Evolutionary conservation across 768 basidiomycete species (phyloP).

Genomic region (Candolleomyces eurysporus): DNA sequence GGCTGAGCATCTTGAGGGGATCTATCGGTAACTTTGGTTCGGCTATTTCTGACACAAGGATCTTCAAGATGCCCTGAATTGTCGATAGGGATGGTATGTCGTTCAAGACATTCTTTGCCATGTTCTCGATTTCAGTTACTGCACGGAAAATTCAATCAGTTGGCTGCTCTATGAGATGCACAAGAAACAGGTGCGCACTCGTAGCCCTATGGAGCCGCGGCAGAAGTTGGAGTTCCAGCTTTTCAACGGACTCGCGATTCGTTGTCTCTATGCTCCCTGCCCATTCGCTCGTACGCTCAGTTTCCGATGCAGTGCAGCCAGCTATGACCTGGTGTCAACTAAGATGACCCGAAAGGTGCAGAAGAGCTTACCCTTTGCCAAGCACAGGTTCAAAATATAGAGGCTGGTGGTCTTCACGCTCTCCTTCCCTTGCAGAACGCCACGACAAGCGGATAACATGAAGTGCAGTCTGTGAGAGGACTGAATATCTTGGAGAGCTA

Average conservation of each 20-base stretch:
- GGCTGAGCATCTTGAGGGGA: slow-evolving; percentile 1
- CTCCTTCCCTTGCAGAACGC: too few species aligned
- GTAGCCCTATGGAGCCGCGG: background rate
- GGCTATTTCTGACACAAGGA: background rate
- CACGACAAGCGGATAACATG: too few species aligned
- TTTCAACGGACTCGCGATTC: background rate
- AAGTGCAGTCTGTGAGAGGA: too few species aligned
- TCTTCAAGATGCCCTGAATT: background rate
- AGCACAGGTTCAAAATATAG: too few species aligned
- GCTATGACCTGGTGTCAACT: background rate
- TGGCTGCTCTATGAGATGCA: background rate
- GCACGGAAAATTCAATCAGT: background rate
- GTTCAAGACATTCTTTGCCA: too few species aligned
- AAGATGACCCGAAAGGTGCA: too few species aligned
- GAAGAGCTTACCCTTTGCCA: too few species aligned
- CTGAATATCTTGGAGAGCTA: too few species aligned
- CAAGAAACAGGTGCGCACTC: background rate
- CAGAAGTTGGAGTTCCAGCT: background rate
- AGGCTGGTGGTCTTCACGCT: too few species aligned
- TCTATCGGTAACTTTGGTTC: background rate
- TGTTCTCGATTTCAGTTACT: too few species aligned
- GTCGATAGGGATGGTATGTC: too few species aligned
- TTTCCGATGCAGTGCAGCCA: background rate
- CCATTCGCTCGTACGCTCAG: background rate
- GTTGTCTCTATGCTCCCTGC: background rate